Percentiles rank a stretch among this genome's conserved stretches.
These are phyloP conservation scores for Diplosphaera chodatii DNA, from an alignment of 139 green algal genomes.

Conservation along the genomic window DNA sequence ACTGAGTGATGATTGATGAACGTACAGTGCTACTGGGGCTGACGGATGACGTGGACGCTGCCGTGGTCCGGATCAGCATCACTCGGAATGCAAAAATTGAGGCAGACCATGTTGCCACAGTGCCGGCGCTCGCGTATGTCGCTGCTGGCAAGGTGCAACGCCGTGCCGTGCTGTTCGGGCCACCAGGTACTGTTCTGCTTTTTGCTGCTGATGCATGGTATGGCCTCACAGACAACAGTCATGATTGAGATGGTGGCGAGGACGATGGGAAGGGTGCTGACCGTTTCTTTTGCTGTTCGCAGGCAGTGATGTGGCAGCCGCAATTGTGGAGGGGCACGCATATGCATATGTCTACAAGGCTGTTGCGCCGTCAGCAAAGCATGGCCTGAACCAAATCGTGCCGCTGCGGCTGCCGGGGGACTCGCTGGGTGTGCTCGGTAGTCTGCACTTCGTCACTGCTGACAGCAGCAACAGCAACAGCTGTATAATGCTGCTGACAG, in stretches of 20 bases:
- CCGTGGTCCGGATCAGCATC: neutral
- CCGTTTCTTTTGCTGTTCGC: too few relatives aligned
- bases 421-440: neutral
- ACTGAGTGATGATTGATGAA: too few relatives aligned
- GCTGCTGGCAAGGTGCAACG: slow-evolving; percentile 3
- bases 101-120: neutral
- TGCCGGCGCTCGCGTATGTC: slow-evolving; percentile 6
- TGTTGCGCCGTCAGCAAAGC: neutral
- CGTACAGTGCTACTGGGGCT: neutral
- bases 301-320: neutral
- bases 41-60: slow-evolving; percentile 8
- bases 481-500: neutral
- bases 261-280: too few relatives aligned
- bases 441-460: neutral
- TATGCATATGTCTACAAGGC: neutral
- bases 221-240: too few relatives aligned
- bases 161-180: neutral
- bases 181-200: too few relatives aligned
- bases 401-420: neutral
- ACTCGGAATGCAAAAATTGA: too few relatives aligned
- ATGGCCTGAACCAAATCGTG: neutral
- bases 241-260: too few relatives aligned
- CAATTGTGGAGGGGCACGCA: neutral
- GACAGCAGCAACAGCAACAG: neutral
- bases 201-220: too few relatives aligned